phyloP scores from a whole-genome alignment of 176 grass and related monocot genomes.

The Oropetium thomaeum region DNA sequence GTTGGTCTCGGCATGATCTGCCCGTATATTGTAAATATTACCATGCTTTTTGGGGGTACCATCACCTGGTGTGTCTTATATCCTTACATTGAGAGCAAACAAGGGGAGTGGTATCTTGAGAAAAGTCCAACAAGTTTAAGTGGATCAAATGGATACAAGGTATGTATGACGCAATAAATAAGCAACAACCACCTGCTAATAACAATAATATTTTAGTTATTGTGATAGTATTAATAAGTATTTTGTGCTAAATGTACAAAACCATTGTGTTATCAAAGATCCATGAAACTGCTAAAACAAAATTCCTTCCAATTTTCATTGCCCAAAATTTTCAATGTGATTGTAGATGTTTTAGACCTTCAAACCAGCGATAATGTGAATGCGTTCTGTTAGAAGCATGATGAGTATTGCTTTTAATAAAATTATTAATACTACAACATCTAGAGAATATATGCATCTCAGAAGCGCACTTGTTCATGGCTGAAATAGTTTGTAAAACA shows the following conservation, averaged over 20 bases:
- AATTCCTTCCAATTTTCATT: background rate
- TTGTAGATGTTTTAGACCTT: background rate
- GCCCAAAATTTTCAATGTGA: background rate
- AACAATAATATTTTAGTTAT: background rate
- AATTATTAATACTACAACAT: background rate
- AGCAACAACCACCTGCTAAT: too few species aligned
- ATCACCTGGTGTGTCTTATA: conserved; percentile 63
- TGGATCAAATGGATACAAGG: conserved; percentile 70
- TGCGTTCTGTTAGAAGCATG: background rate
- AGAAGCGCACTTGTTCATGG: background rate
- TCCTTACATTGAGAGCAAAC: conserved; percentile 52
- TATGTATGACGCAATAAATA: background rate
- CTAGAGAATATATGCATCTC: too few species aligned
- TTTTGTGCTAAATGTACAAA: background rate
- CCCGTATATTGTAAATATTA: conserved; percentile 52
- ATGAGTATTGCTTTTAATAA: background rate
- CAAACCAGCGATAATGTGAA: background rate
- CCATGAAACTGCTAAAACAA: too few species aligned
- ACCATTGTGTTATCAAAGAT: background rate
- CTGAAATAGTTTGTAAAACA: background rate
- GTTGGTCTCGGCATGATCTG: conserved; percentile 66
- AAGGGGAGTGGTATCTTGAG: conserved; percentile 57
- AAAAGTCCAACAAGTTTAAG: conserved; percentile 35
- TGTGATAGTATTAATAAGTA: background rate
- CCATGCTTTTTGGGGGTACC: conserved; percentile 39